A percentile compares a stretch with the other conserved stretches of the same genome.
Evolutionary conservation across 1,284 basidiomycete species (phyloP).

Genomic region (Testicularia cyperi): DNA sequence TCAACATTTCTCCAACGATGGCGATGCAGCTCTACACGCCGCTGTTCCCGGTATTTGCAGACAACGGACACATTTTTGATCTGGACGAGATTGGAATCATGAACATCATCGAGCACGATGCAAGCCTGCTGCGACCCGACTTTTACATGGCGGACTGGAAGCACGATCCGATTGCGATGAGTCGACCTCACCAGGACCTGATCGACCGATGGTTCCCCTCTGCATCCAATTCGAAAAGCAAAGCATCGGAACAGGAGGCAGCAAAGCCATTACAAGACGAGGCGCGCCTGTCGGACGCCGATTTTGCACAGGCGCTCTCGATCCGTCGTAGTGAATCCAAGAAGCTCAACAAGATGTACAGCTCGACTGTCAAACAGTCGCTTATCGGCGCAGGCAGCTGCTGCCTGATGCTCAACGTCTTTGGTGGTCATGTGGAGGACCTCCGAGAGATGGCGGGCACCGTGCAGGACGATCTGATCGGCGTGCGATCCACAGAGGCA

Average conservation of each 20-base stretch:
- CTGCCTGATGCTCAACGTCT: conserved; percentile 32
- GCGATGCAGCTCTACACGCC: conserved; percentile 39
- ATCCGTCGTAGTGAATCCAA: conserved; percentile 15
- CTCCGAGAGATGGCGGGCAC: conserved; percentile 31
- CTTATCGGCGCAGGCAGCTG: conserved; percentile 31
- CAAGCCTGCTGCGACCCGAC: conserved; percentile 23
- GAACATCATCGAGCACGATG: conserved; percentile 35
- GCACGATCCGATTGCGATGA: conserved; percentile 13
- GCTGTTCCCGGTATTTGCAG: conserved; percentile 21
- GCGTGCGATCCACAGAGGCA: conserved; percentile 7
- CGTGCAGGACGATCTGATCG: conserved; percentile 8
- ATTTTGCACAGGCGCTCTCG: conserved; percentile 23
- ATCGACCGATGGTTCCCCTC: conserved; percentile 36
- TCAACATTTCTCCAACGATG: conserved; percentile 33
- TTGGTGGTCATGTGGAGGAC: conserved; percentile 21
- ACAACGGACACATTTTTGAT: conserved; percentile 12
- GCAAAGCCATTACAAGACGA: conserved; percentile 16
- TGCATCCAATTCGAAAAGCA: background rate
- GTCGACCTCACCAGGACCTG: conserved; percentile 28
- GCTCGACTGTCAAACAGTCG: conserved; percentile 19
- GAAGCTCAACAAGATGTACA: conserved; percentile 18
- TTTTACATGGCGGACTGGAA: conserved; percentile 18
- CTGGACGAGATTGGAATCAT: conserved; percentile 14
- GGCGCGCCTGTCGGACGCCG: conserved; percentile 12
- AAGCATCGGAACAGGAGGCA: background rate